Base-by-base conservation (phyloP, 768 basidiomycete species). In the Termitomyces sp. region DNA sequence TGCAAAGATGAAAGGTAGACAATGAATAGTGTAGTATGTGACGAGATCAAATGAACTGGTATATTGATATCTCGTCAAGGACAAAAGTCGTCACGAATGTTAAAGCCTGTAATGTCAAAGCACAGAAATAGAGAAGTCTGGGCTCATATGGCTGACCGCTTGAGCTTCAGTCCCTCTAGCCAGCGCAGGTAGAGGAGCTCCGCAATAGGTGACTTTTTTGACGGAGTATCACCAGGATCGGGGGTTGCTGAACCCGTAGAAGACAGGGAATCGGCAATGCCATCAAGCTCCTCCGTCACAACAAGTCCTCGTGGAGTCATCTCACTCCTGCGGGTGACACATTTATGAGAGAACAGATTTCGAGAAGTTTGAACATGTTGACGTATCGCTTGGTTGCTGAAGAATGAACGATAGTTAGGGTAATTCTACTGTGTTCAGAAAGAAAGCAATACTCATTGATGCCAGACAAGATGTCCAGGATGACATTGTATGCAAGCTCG, bases 121-220 rank as follows among this genome's bases (percentile, higher is more conserved):
- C 20, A 22, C 22, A 2, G 49, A 5, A 26, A 36, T 16, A 8
- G 20, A 36, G 38, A 40, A 4, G 38, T 18, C 8, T 18, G 22
- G 24, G 22, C n/a, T 32, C 55, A 80, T 64, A 76, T 78, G 65
- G 78, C 89, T 5, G 92, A 92, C 94, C 94, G 95, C 70, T 92
- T 94, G 67, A 94, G 76, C 72, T 85, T 88, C 54, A 97, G 73
- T 3, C 94, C 94, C 67, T 97, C 92, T 26, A 98, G 76, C 95
- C 96, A 98, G 50, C 96, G 85, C 81, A 95, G 87, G 70, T 98
- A 98, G n/a, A 98, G 76, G 62, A 98, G 80, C 69, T 98, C 96
- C 22, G 94, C 91, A 30, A 98, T 94, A 6, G 95, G 94, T 55
- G 92, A 94, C 69, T 87, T 89, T 61, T 84, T 81, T 54, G 76